phyloP scores from a whole-genome alignment of 2,329 filamentous ascomycete species.

The Tolypocladium album region DNA sequence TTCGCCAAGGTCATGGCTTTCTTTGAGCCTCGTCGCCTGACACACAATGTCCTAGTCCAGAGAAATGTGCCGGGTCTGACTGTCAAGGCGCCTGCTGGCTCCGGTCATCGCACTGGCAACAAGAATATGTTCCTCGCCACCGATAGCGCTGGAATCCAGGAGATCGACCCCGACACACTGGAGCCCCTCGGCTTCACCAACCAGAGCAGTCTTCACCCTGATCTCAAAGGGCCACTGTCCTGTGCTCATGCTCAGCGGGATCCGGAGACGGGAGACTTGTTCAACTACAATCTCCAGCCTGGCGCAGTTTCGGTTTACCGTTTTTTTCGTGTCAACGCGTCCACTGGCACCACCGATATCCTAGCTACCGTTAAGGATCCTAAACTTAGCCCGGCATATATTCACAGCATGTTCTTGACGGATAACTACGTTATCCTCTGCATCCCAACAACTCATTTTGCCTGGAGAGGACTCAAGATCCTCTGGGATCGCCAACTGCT shows the following conservation, averaged over 20 bases:
- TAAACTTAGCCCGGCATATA: conserved; percentile 50
- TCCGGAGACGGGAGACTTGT: conserved; percentile 61
- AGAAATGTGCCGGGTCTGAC: conserved; percentile 51
- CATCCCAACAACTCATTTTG: conserved; percentile 55
- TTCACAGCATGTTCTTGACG: conserved; percentile 71
- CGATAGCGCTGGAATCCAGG: conserved; percentile 46
- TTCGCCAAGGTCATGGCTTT: conserved; percentile 61
- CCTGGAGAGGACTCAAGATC: conserved; percentile 45
- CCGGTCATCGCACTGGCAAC: conserved; percentile 22
- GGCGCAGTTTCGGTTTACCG: conserved; percentile 50
- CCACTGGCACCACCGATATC: conserved; percentile 57
- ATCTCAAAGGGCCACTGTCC: conserved; percentile 55
- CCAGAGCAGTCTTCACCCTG: conserved; percentile 54
- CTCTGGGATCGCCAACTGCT: conserved; percentile 56
- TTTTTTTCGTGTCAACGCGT: conserved; percentile 54
- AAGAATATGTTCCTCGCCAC: conserved; percentile 12
- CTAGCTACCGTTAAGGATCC: conserved; percentile 52
- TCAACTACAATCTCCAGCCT: conserved; percentile 68
- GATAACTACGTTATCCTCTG: conserved; percentile 62
- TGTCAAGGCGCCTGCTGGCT: neutral
- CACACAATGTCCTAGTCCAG: conserved; percentile 57
- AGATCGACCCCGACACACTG: conserved; percentile 60
- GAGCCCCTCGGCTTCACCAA: conserved; percentile 54
- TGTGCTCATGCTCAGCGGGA: conserved; percentile 64
- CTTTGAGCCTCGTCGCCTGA: conserved; percentile 30